Conservation (phyloP, 208 protist species). For the Leptomonas seymouri region DNA sequence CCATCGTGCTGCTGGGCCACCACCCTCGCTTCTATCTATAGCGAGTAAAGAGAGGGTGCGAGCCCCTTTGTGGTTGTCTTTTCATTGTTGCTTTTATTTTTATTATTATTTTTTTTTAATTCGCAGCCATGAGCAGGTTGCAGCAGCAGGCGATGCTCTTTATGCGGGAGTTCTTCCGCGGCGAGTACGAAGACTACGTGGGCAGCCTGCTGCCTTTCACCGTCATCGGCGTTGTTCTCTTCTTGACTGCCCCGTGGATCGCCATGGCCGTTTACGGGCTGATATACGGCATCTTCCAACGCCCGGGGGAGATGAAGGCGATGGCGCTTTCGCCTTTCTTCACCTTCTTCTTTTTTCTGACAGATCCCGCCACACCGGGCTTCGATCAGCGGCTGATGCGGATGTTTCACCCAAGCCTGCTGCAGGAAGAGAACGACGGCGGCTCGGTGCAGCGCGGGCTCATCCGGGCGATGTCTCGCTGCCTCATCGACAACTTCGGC, state of each 20-base stretch:
- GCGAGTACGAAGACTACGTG: conserved; percentile 18
- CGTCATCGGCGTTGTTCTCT: conserved; percentile 22
- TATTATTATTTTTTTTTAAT: neutral
- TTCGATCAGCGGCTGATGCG: conserved; percentile 75
- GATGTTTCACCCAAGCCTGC: conserved; percentile 74
- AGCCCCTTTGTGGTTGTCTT: too few species aligned
- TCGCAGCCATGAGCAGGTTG: conserved; percentile 15
- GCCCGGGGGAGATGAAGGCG: conserved; percentile 34
- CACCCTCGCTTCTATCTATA: too few species aligned
- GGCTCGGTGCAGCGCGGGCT: conserved; percentile 65
- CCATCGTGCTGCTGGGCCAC: too few species aligned
- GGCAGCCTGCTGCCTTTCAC: conserved; percentile 24
- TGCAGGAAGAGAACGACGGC: conserved; percentile 34
- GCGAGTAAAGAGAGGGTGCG: too few species aligned
- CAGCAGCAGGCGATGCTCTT: conserved; percentile 24
- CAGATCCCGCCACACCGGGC: conserved; percentile 62
- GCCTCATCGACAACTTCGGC: conserved; percentile 59
- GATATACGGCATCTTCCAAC: conserved; percentile 56
- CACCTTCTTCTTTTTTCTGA: conserved; percentile 72
- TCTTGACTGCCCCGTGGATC: conserved; percentile 47
- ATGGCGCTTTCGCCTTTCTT: conserved; percentile 58
- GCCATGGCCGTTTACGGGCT: conserved; percentile 42
- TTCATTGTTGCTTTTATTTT: neutral
- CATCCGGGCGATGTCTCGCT: conserved; percentile 81
- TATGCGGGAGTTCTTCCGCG: conserved; percentile 21